These are phyloP conservation scores for Emydomyces testavorans DNA, from an alignment of 2,329 filamentous ascomycete species.

Conservation along the genomic window DNA sequence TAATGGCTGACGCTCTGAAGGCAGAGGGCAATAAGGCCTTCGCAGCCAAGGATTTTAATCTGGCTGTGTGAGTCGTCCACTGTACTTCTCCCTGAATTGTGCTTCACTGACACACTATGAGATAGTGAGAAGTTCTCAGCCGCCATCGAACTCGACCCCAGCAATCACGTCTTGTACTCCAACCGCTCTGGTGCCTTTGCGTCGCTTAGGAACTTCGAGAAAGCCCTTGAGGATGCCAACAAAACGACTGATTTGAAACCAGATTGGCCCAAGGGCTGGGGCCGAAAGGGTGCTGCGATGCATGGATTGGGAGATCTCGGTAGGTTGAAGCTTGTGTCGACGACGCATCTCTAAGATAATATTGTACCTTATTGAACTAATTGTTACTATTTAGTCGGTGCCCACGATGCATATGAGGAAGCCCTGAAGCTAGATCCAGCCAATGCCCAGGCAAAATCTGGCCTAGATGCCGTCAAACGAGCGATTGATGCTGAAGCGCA, in stretches of 20 bases:
- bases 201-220: slow-evolving; percentile 77
- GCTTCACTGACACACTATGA: slow-evolving; percentile 8
- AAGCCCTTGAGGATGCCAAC: slow-evolving; percentile 76
- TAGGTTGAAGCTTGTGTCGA: slow-evolving; percentile 27
- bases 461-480: slow-evolving; percentile 70
- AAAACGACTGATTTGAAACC: slow-evolving; percentile 93
- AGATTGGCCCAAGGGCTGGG: slow-evolving; percentile 96
- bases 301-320: slow-evolving; percentile 75
- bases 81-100: neutral
- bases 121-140: slow-evolving; percentile 82
- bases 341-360: neutral
- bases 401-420: slow-evolving; percentile 82
- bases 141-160: slow-evolving; percentile 76
- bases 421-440: slow-evolving; percentile 85
- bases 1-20: slow-evolving; percentile 73
- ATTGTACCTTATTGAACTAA: neutral
- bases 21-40: slow-evolving; percentile 98
- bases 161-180: slow-evolving; percentile 94
- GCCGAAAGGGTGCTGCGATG: slow-evolving; percentile 79
- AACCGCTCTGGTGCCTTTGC: slow-evolving; percentile 84
- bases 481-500: slow-evolving; percentile 69
- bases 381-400: slow-evolving; percentile 46
- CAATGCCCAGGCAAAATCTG: slow-evolving; percentile 87
- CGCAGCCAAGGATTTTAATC: slow-evolving; percentile 89
- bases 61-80: slow-evolving; percentile 70